These are phyloP conservation scores for Elsinoe australis DNA, from an alignment of 2,329 filamentous ascomycete species.

Conservation along the genomic window DNA sequence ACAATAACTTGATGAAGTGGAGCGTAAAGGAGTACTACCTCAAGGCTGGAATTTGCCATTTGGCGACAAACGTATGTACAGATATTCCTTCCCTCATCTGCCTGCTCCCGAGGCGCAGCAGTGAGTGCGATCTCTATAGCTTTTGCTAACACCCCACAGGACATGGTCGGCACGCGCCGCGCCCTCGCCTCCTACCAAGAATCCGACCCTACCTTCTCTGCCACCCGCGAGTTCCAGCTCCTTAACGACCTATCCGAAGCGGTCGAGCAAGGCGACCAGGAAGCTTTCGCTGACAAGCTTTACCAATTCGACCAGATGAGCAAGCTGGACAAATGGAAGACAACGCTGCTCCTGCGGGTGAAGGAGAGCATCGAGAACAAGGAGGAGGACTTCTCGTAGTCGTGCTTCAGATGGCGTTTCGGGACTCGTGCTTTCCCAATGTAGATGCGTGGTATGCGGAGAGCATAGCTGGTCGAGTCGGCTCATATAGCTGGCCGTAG, in stretches of 20 bases:
- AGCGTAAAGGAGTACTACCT: slow-evolving; percentile 93
- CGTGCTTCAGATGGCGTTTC: background rate
- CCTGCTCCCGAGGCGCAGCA: too few species aligned
- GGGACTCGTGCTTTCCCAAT: background rate
- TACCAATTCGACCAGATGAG: slow-evolving; percentile 88
- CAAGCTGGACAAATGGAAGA: slow-evolving; percentile 97
- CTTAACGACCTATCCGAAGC: slow-evolving; percentile 68
- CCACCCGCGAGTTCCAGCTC: slow-evolving; percentile 73
- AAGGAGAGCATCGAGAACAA: slow-evolving; percentile 74
- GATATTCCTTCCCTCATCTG: too few species aligned
- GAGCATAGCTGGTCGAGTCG: background rate
- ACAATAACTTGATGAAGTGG: slow-evolving; percentile 89
- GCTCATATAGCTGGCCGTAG: background rate
- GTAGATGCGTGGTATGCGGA: background rate
- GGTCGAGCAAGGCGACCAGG: slow-evolving; percentile 69
- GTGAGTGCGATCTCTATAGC: too few species aligned
- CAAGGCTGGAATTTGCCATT: slow-evolving; percentile 86
- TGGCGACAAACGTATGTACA: slow-evolving; percentile 50
- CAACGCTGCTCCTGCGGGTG: slow-evolving; percentile 68
- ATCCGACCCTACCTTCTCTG: slow-evolving; percentile 66
- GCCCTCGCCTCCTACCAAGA: slow-evolving; percentile 78
- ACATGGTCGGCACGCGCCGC: slow-evolving; percentile 69
- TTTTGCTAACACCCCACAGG: slow-evolving; percentile 38
- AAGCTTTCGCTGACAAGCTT: slow-evolving; percentile 75
- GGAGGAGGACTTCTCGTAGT: slow-evolving; percentile 59